Base-by-base conservation (phyloP, 2,329 filamentous ascomycete species). In the Podosphaera xanthii region DNA sequence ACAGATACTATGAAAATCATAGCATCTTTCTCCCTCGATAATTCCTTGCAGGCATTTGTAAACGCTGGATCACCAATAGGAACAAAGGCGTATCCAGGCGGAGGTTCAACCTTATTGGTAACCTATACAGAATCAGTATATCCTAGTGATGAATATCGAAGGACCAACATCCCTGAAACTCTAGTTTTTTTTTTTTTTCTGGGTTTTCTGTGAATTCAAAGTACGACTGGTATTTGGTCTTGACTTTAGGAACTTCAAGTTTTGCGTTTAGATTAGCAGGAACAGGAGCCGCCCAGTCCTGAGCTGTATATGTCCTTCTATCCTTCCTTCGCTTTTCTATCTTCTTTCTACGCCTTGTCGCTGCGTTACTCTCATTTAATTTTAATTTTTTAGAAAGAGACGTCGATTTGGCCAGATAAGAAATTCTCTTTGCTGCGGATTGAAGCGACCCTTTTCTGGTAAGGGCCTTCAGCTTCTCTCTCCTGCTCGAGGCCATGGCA, bases 1-100 rank as follows among this genome's bases (percentile, higher is more conserved):
- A 82, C 81, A 65, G 80, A 81, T 55, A 84, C 81, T 60, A 84
- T 82, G 64, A 81, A 84, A 14, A 83, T 78, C 76, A 82, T 78
- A 52, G 78, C 79, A 64, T 75, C 80, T 57, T 74, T 72, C 64
- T 81, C 77, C 62, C 81, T 74, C 1, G 81, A 84, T 30, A 83
- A 68, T 64, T 84, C 81, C 69, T 84, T 84, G 72, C 81, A 84
- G 50, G 74, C 71, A 59, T 71, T 72, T 4, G 80, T 83, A 65
- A 84, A 70, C 62, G 76, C 73, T 31, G 80, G 81, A 63, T 83
- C 78, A 57, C 81, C 81, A 57, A 78, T 76, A 38, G 81, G 78
- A 50, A 84, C 75, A 66, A 82, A 83, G 62, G 77, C 75, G 66
- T 79, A 83, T 50, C 79, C 80, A 0, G 79, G 78, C 9, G 80